phyloP scores from a whole-genome alignment of 352 stramenopile genomes.

The Globisporangium orthogonon region DNA sequence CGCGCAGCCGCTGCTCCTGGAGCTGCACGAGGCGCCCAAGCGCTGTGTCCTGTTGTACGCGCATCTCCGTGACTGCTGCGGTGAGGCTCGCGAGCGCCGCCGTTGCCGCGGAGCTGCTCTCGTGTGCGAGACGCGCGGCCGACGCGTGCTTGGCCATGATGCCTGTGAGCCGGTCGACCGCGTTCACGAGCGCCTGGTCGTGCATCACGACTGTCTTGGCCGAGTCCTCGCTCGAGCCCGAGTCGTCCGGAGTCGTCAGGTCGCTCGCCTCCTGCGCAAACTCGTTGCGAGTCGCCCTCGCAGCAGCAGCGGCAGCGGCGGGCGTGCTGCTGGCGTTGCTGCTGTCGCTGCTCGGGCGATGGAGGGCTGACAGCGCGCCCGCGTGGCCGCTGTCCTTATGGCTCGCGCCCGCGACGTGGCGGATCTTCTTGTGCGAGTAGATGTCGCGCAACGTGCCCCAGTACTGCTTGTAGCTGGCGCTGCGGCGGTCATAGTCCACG shows the following conservation, averaged over 20 bases:
- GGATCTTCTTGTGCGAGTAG: constrained; percentile 23
- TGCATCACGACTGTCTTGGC: constrained; percentile 43
- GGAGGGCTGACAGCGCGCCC: neutral
- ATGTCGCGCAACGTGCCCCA: constrained; percentile 64
- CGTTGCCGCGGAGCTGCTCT: constrained; percentile 17
- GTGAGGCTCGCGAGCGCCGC: constrained; percentile 31
- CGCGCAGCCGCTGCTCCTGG: constrained; percentile 61
- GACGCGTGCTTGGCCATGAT: constrained; percentile 49
- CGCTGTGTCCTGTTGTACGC: constrained; percentile 34
- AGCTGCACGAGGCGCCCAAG: constrained; percentile 50
- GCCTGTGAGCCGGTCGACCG: constrained; percentile 57
- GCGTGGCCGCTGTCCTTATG: constrained; percentile 15
- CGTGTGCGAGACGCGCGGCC: constrained; percentile 23
- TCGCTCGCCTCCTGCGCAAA: constrained; percentile 20
- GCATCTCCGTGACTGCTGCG: constrained; percentile 44
- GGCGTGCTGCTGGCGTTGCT: neutral
- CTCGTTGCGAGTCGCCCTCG: neutral
- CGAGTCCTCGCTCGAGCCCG: constrained; percentile 26
- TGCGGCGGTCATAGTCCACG: constrained; percentile 37
- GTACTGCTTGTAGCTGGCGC: constrained; percentile 61
- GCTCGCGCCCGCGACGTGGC: constrained; percentile 5
- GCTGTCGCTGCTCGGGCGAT: constrained; percentile 4
- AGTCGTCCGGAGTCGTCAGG: constrained; percentile 50
- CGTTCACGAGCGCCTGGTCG: constrained; percentile 47
- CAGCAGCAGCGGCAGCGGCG: neutral